A percentile compares a stretch with the other conserved stretches of the same genome.
Evolutionary conservation across 371 early-diverging fungal species (phyloP).

Genomic region (Mortierella polycephala): DNA sequence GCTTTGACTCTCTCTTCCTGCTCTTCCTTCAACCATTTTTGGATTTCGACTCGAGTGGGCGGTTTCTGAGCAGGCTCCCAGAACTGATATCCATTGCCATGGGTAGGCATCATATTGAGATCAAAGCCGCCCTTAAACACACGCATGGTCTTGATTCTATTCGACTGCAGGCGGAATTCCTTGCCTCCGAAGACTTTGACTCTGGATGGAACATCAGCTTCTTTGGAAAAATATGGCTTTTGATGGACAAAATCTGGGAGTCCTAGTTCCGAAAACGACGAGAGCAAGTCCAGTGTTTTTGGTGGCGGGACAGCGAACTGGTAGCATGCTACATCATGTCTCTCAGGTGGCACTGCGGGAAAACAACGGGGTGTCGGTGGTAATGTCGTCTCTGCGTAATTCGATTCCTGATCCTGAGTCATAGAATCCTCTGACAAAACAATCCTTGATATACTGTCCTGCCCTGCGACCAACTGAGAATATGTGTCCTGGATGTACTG

Average conservation of each 20-base stretch:
- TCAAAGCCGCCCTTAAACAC: slow-evolving; percentile 13
- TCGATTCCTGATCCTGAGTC: background rate
- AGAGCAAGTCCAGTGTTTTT: slow-evolving; percentile 15
- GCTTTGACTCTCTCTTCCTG: slow-evolving; percentile 6
- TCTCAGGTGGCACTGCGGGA: too few species aligned
- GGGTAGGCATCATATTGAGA: background rate
- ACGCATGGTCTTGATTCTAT: slow-evolving; percentile 26
- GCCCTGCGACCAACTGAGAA: too few species aligned
- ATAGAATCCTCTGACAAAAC: slow-evolving; percentile 32
- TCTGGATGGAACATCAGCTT: slow-evolving; percentile 62
- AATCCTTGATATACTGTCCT: background rate
- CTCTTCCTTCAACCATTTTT: slow-evolving; percentile 33
- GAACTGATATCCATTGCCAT: slow-evolving; percentile 22
- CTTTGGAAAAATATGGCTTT: slow-evolving; percentile 73
- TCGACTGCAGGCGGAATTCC: slow-evolving; percentile 60
- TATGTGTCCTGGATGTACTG: background rate
- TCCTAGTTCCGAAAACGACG: slow-evolving; percentile 36
- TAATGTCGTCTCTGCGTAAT: too few species aligned
- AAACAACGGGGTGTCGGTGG: too few species aligned
- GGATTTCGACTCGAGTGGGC: slow-evolving; percentile 13
- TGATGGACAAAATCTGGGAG: slow-evolving; percentile 61
- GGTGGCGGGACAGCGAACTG: slow-evolving; percentile 25
- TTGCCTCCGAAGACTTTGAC: slow-evolving; percentile 65
- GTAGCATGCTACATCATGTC: background rate
- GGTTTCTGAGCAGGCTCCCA: slow-evolving; percentile 39